A percentile compares a stretch with the other conserved stretches of the same genome.
Conservation (phyloP, 306 rosid genomes). For the Sicyos edulis region DNA sequence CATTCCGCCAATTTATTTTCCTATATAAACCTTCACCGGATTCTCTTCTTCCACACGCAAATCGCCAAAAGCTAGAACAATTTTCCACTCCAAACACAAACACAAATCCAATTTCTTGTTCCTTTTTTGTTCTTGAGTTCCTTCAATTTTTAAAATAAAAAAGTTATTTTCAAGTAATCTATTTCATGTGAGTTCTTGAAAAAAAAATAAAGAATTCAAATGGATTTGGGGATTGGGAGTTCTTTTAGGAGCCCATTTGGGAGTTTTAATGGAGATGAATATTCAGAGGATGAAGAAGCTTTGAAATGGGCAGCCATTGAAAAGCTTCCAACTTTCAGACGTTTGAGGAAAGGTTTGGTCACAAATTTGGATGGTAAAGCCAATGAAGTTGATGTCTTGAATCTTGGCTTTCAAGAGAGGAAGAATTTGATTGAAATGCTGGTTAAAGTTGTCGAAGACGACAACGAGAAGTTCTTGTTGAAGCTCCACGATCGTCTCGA, state of each 20-base stretch:
- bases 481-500: constrained; percentile 24
- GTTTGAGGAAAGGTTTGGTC: constrained; percentile 31
- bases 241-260: neutral
- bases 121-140: neutral
- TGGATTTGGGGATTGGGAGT: constrained; percentile 16
- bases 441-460: constrained; percentile 23
- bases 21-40: too few species aligned
- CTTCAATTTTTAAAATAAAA: too few species aligned
- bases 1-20: too few species aligned
- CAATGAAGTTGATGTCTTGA: constrained; percentile 14
- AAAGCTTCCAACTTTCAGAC: constrained; percentile 30
- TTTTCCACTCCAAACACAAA: too few species aligned
- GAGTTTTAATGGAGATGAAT: too few species aligned
- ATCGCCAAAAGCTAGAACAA: too few species aligned
- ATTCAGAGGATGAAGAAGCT: constrained; percentile 33
- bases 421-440: constrained; percentile 29
- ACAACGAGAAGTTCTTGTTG: constrained; percentile 29
- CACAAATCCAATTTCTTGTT: too few species aligned
- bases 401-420: constrained; percentile 27
- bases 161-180: too few species aligned
- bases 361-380: constrained; percentile 17
- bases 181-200: neutral
- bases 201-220: neutral
- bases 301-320: constrained; percentile 38
- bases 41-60: too few species aligned